phyloP scores from a whole-genome alignment of 768 basidiomycete genomes.

The Rubroboletus satanas region DNA sequence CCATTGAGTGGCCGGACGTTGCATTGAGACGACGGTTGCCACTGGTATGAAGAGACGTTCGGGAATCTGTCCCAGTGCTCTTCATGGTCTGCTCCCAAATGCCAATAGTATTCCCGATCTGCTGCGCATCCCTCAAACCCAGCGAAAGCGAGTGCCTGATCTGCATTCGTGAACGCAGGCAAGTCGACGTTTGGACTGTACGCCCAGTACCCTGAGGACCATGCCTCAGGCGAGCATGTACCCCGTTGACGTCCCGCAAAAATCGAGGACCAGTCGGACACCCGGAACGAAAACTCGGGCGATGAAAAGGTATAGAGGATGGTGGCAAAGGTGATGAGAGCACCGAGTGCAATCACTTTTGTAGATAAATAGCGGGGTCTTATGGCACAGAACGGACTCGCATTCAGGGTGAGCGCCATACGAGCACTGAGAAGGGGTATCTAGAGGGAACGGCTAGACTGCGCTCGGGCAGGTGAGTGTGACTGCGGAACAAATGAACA shows the following conservation, averaged over 20 bases:
- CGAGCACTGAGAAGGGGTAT: not conserved
- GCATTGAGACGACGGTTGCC: constrained; percentile 49
- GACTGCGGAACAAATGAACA: constrained; percentile 1
- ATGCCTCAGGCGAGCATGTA: constrained; percentile 35
- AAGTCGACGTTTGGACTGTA: constrained; percentile 35
- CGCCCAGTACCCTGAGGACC: constrained; percentile 40
- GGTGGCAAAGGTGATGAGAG: constrained; percentile 24
- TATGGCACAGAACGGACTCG: constrained; percentile 8
- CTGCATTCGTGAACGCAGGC: constrained; percentile 33
- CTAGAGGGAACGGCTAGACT: not conserved
- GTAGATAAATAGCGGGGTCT: constrained; percentile 22
- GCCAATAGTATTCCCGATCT: constrained; percentile 60
- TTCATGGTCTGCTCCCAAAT: constrained; percentile 50
- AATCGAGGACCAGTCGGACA: constrained; percentile 20
- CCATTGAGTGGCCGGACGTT: constrained; percentile 39
- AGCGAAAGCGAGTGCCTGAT: constrained; percentile 49
- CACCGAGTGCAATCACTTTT: constrained; percentile 26
- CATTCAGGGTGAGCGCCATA: constrained; percentile 5
- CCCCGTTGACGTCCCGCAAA: constrained; percentile 27
- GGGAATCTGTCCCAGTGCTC: constrained; percentile 53
- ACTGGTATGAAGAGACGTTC: constrained; percentile 46
- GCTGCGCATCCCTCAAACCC: constrained; percentile 62
- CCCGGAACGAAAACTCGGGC: constrained; percentile 10
- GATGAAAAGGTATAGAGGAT: constrained; percentile 31
- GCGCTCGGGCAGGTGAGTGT: not conserved